Evolutionary conservation across 805 yeast genomes (phyloP), one percentile per base, ranked within the genome.

Genomic region (Phaffomyces opuntiae): DNA sequence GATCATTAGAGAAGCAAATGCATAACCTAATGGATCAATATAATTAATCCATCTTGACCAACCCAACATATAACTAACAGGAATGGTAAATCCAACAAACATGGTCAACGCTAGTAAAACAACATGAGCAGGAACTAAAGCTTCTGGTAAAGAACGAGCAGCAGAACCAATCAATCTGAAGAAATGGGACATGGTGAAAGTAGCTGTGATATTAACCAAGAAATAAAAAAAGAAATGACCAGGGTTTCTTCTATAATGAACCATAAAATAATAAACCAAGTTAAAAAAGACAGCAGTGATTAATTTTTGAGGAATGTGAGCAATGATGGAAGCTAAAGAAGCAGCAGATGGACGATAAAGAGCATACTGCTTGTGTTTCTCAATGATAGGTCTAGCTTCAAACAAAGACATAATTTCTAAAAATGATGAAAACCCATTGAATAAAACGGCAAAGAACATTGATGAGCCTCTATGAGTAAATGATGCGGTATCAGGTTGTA

Each of bases 301-400:
- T 29, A 76, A 49, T 62, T 83, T 83, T 45, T 78, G 69, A 4
- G 91, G 90, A 48, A 85, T 61, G 42, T 78, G 82, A 4, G 86
- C 73, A 5, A 82, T 48, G 39, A 80, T 68, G 6, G 78, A 68
- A 0, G 87, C 81, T 5, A 85, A 53, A 1, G 87, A 84, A 56
- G 84, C 91, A 4, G 87, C 80, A 13, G 87, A 73, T 3, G 90
- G 89, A 48, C 80, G 79, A 60, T 83, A 87, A 47, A 85, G 72
- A 0, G 87, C 80, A 54, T 81, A 86, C 41, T 74, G 73, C 56
- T 81, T 80, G 59, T 86, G 95, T 57, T 86, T 85, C 54, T 75
- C 76, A 26, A 83, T 73, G 50, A 86, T 78, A 40, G 81, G 75
- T 39, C 65, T 63, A 14, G 81, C 74, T 59, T 78, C 83, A 56